phyloP scores from a whole-genome alignment of 2,329 filamentous ascomycete species.

The Hypoxylon sp. region DNA sequence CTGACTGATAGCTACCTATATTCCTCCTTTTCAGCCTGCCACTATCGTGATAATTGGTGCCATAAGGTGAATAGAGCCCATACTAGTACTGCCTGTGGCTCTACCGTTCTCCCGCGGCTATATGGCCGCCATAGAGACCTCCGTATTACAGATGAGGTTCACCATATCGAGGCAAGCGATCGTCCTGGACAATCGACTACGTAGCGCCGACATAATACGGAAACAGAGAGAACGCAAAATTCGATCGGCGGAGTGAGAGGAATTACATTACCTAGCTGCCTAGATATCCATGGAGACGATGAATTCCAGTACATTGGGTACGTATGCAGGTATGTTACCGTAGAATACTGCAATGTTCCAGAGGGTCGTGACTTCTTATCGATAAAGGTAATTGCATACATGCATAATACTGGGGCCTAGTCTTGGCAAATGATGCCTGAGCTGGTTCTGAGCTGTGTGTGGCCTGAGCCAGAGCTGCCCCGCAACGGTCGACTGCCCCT shows the following conservation, averaged over 20 bases:
- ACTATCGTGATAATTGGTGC: not conserved
- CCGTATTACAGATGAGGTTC: no score
- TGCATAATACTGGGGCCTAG: not conserved
- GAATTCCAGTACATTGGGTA: no score
- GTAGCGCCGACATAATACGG: no score
- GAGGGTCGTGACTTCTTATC: not conserved
- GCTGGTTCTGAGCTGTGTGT: no score
- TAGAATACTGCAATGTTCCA: no score
- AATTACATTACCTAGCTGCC: no score
- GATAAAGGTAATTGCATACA: not conserved
- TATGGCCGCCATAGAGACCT: no score
- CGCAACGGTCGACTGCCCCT: slow-evolving; percentile 19
- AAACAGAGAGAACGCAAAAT: no score
- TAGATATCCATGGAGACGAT: not conserved
- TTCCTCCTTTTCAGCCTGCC: not conserved
- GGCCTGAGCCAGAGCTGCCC: slow-evolving; percentile 35
- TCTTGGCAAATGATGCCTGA: slow-evolving; percentile 20
- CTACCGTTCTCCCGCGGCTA: not conserved
- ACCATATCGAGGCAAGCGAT: no score
- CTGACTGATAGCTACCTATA: not conserved
- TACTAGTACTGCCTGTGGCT: not conserved
- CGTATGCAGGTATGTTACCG: no score
- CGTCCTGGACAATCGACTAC: no score
- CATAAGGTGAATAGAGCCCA: not conserved
- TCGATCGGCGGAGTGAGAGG: no score